Evolutionary conservation across 2,329 filamentous ascomycete genomes (phyloP), one percentile per base, ranked within the genome.

Genomic region (Colletotrichum higginsianum): DNA sequence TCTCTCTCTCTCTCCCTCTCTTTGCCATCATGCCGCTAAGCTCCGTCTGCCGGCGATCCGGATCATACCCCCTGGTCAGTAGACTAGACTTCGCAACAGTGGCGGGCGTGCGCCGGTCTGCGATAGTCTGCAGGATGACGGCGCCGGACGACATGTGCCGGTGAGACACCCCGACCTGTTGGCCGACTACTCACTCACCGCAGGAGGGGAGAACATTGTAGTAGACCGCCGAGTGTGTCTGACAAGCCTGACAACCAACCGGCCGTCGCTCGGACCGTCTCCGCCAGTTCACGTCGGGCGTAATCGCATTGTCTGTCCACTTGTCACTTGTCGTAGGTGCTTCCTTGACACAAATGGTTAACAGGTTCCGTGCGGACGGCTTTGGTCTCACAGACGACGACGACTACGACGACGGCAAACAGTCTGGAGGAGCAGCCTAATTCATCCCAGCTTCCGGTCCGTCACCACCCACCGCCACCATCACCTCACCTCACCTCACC

Each of bases 21-120:
- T 23, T 18, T 57, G 21, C 46, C 40, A 44, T 57, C 53, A 47
- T 47, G 50, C 49, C 49, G 30, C 18, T 7, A 30, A 13, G 18
- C 26, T 38, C 53, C 62, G 40, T 46, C 50, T 30, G 67, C 44
- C 23, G 49, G 46, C 38, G 55, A n/a, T 57, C 49, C 18, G 38
- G 67, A 49, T 57, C 47, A n/a, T 12, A 62, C 15, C 30, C 30
- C 30, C 49, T 44, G 62, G 30, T 30, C 30, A 8, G 30, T 30
- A 30, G 26, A 21, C 52, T 66, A 69, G 60, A 53, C 42, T 49
- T 70, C 50, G 35, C 62, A 66, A 44, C 46, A 58, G 46, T 46
- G 30, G 61, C 38, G 42, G 40, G 60, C 44, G 60, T 66, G 60
- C 61, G 49, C 46, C 53, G 21, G n/a, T 30, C 61, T 69, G 21